A percentile compares a stretch with the other conserved stretches of the same genome.
These are phyloP conservation scores for Nemophila menziesii DNA, from an alignment of 257 asterid species.

Conservation along the genomic window DNA sequence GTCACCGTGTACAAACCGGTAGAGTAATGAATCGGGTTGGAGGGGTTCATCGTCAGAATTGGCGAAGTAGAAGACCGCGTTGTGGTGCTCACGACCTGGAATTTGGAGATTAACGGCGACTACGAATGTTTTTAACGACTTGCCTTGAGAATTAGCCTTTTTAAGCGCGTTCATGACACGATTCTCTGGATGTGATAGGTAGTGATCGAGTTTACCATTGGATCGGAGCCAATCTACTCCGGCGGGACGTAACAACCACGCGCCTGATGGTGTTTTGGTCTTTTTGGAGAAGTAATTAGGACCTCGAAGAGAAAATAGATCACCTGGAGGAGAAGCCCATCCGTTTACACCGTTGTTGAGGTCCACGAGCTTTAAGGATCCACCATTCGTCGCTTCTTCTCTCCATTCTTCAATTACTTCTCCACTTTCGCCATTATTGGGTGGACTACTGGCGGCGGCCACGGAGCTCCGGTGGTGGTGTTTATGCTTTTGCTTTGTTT, in stretches of 20 bases:
- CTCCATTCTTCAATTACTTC: conserved; percentile 41
- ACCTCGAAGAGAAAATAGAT: conserved; percentile 56
- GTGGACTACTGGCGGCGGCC: conserved; percentile 11
- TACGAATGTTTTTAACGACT: conserved; percentile 36
- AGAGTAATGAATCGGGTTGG: conserved; percentile 40
- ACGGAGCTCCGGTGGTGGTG: no score
- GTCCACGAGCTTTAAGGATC: conserved; percentile 67
- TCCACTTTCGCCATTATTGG: conserved; percentile 13
- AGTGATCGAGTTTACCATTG: conserved; percentile 63
- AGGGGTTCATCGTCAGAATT: conserved; percentile 43
- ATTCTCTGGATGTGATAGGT: conserved; percentile 70
- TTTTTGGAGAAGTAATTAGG: conserved; percentile 54
- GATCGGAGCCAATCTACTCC: conserved; percentile 96
- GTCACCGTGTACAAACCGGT: conserved; percentile 58
- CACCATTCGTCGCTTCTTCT: conserved; percentile 47
- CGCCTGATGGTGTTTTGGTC: conserved; percentile 48
- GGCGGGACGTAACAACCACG: conserved; percentile 67
- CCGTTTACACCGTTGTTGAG: conserved; percentile 66
- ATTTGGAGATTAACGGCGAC: conserved; percentile 77
- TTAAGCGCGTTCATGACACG: conserved; percentile 52
- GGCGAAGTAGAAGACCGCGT: conserved; percentile 79
- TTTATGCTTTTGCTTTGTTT: no score
- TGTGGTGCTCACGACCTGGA: conserved; percentile 83
- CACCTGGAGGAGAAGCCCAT: conserved; percentile 95
- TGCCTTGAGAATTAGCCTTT: conserved; percentile 20